A percentile compares a stretch with the other conserved stretches of the same genome.
Conservation (phyloP, 257 asterid genomes). For the Solanum ahanhuiri region DNA sequence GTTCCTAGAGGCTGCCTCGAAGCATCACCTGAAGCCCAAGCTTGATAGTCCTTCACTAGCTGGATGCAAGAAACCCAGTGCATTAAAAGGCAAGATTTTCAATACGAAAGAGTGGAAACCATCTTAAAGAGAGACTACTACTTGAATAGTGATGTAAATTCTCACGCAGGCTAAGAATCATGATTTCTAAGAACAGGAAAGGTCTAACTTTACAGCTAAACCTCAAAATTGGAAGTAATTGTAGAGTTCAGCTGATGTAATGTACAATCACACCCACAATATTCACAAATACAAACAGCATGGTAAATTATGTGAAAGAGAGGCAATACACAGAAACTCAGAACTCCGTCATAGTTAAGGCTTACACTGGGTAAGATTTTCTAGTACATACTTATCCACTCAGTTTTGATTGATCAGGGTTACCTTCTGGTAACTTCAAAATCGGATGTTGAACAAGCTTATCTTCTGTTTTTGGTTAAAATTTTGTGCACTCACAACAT, state of each 20-base stretch:
- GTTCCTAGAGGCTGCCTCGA: slow-evolving; percentile 95
- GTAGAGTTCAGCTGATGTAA: not conserved
- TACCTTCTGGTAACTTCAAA: not conserved
- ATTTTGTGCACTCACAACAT: not conserved
- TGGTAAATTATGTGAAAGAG: not conserved
- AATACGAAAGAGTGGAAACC: not conserved
- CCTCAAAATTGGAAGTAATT: not conserved
- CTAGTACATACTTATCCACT: not conserved
- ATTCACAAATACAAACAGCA: not conserved
- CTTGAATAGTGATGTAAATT: not conserved
- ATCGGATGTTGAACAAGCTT: not conserved
- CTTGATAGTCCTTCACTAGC: slow-evolving; percentile 83
- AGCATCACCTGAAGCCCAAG: slow-evolving; percentile 94
- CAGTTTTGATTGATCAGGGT: not conserved
- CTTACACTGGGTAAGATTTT: not conserved
- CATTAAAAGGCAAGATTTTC: not conserved
- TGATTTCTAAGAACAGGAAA: not conserved
- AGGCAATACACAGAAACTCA: not conserved
- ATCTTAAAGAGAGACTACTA: not conserved
- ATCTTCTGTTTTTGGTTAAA: not conserved
- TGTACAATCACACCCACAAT: not conserved
- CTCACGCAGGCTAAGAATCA: not conserved
- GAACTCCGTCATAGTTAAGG: not conserved
- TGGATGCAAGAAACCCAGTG: slow-evolving; percentile 12
- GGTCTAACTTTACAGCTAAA: not conserved